phyloP scores from a whole-genome alignment of 2,329 filamentous ascomycete genomes.

The Botryotinia convoluta region DNA sequence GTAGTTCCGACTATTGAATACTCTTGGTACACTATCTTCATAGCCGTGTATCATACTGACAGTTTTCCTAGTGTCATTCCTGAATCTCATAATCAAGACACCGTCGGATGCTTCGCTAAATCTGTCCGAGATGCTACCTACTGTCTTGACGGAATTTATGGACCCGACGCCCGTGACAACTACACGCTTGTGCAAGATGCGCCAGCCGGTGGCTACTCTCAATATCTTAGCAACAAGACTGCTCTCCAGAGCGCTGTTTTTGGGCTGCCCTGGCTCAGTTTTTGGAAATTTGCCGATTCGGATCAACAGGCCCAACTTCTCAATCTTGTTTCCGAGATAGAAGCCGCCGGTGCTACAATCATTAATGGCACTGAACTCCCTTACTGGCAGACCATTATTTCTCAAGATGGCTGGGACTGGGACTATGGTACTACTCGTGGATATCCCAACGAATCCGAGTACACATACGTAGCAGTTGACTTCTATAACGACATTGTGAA shows the following conservation, averaged over 20 bases:
- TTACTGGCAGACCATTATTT: conserved; percentile 59
- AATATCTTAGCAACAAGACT: conserved; percentile 37
- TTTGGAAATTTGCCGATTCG: conserved; percentile 61
- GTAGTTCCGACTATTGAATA: neutral
- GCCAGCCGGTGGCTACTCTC: conserved; percentile 54
- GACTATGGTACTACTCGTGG: conserved; percentile 63
- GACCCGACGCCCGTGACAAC: conserved; percentile 61
- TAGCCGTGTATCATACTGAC: neutral
- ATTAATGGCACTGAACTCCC: conserved; percentile 69
- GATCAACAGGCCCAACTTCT: conserved; percentile 55
- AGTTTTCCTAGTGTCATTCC: conserved; percentile 57
- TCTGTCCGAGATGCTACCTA: conserved; percentile 68
- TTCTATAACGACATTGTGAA: conserved; percentile 55
- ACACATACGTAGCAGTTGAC: conserved; percentile 68
- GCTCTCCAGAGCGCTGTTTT: conserved; percentile 62
- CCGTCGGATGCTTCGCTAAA: conserved; percentile 63
- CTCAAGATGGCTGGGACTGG: conserved; percentile 71
- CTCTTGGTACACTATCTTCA: neutral
- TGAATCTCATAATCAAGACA: conserved; percentile 65
- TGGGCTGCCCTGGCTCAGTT: conserved; percentile 68
- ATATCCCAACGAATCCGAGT: conserved; percentile 70
- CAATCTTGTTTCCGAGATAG: conserved; percentile 51
- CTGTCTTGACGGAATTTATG: conserved; percentile 66
- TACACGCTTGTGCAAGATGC: conserved; percentile 60
- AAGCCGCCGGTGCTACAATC: conserved; percentile 61